A percentile compares a stretch with the other conserved stretches of the same genome.
These are phyloP conservation scores for Aphanomyces astaci DNA, from an alignment of 352 stramenopile species.

Conservation along the genomic window DNA sequence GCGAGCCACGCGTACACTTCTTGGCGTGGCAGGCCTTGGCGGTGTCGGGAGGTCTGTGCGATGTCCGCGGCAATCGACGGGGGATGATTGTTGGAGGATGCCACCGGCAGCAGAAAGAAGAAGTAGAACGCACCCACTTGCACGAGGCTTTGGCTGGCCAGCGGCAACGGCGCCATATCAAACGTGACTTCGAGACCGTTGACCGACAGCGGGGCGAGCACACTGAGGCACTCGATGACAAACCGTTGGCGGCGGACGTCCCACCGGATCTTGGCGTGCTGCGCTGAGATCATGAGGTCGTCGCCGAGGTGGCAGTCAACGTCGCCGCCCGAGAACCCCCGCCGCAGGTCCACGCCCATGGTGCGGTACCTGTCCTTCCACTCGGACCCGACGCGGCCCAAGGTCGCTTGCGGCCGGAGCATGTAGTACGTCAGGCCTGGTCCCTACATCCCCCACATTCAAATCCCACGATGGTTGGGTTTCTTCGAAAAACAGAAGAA, in stretches of 20 bases:
- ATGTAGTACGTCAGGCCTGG: slow-evolving; percentile 59
- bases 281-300: slow-evolving; percentile 42
- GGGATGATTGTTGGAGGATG: background rate
- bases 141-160: slow-evolving; percentile 49
- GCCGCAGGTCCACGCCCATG: slow-evolving; percentile 36
- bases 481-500: no score
- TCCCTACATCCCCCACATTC: slow-evolving; percentile 31
- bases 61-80: background rate
- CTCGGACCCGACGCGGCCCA: slow-evolving; percentile 45
- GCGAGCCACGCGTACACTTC: slow-evolving; percentile 18
- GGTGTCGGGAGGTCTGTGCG: background rate
- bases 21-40: slow-evolving; percentile 8
- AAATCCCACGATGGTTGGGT: no score
- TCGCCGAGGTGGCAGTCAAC: slow-evolving; percentile 72
- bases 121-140: slow-evolving; percentile 61
- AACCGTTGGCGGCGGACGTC: slow-evolving; percentile 38
- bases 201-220: slow-evolving; percentile 45
- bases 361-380: slow-evolving; percentile 58
- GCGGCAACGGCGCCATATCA: slow-evolving; percentile 34
- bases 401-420: slow-evolving; percentile 48
- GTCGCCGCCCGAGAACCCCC: slow-evolving; percentile 41
- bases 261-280: slow-evolving; percentile 68
- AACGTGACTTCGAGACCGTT: slow-evolving; percentile 51
- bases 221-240: slow-evolving; percentile 60
- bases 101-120: slow-evolving; percentile 61